Evolutionary conservation across 768 basidiomycete species (phyloP).

Genomic region (Podaxis pistillaris): DNA sequence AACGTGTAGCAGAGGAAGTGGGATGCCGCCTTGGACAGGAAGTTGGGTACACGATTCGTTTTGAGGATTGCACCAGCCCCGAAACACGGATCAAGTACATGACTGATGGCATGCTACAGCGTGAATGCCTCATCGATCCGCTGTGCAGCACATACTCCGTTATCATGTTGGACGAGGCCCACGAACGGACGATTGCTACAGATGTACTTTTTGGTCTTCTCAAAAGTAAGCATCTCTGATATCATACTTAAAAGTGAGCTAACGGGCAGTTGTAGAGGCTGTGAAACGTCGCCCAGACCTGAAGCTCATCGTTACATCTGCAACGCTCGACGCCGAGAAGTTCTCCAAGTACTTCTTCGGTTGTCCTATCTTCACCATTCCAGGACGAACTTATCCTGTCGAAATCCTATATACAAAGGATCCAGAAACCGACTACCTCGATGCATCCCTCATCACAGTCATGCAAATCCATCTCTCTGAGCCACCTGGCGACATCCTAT

Average conservation of each 20-base stretch:
- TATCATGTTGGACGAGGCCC: conserved; percentile 98
- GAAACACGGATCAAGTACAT: conserved; percentile 99
- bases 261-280: conserved; percentile 61
- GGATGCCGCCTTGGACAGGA: conserved; percentile 97
- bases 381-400: conserved; percentile 99
- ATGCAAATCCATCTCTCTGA: conserved; percentile 99
- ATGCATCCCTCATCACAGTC: conserved; percentile 96
- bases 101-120: conserved; percentile 99
- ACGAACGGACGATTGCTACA: conserved; percentile 97
- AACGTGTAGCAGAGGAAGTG: conserved; percentile 97
- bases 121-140: conserved; percentile 96
- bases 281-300: conserved; percentile 93
- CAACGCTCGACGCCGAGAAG: conserved; percentile 98
- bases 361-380: conserved; percentile 99
- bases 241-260: conserved; percentile 7
- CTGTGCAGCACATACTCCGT: conserved; percentile 91
- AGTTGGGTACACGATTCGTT: conserved; percentile 98
- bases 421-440: conserved; percentile 95
- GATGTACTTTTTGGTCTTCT: conserved; percentile 96
- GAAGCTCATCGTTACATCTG: conserved; percentile 97
- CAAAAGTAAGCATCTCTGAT: conserved; percentile 59
- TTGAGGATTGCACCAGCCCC: conserved; percentile 98
- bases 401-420: conserved; percentile 99
- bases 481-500: conserved; percentile 92
- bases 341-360: conserved; percentile 99